Conservation (phyloP, 495 filamentous ascomycete genomes). For the Lophiotrema nucula region DNA sequence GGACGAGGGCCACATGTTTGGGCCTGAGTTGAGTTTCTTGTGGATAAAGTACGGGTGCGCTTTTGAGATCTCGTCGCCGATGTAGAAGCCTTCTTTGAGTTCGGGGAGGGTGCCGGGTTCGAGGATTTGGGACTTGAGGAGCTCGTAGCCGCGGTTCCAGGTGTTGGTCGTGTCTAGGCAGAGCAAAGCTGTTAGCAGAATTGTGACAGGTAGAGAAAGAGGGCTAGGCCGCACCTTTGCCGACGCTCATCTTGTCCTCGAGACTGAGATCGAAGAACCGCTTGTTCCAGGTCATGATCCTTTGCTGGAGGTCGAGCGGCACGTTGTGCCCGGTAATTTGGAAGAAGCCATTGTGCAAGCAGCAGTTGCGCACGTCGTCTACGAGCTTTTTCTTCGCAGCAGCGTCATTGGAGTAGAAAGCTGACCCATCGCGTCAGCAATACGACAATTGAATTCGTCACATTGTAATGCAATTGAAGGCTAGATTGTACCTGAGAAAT, state of each 20-base stretch:
- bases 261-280: constrained; percentile 41
- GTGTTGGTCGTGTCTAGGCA: constrained; percentile 22
- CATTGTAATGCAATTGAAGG: background rate
- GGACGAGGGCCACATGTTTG: constrained; percentile 34
- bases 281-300: constrained; percentile 33
- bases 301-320: constrained; percentile 31
- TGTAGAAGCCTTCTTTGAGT: constrained; percentile 32
- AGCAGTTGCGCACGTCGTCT: constrained; percentile 22
- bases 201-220: background rate
- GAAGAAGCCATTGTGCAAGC: constrained; percentile 42
- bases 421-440: background rate
- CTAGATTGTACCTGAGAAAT: constrained; percentile 16
- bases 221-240: constrained; percentile 38
- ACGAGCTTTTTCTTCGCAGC: constrained; percentile 18
- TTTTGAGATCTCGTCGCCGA: constrained; percentile 34
- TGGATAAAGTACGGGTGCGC: constrained; percentile 17
- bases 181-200: constrained; percentile 6
- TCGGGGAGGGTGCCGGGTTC: constrained; percentile 20
- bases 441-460: no score
- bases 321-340: constrained; percentile 42
- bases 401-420: constrained; percentile 21
- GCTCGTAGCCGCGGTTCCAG: constrained; percentile 23
- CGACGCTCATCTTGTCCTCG: constrained; percentile 40
- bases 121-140: constrained; percentile 16
- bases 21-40: constrained; percentile 15